Base-by-base conservation (phyloP, 2,329 filamentous ascomycete species). In the Biscogniauxia sp. region DNA sequence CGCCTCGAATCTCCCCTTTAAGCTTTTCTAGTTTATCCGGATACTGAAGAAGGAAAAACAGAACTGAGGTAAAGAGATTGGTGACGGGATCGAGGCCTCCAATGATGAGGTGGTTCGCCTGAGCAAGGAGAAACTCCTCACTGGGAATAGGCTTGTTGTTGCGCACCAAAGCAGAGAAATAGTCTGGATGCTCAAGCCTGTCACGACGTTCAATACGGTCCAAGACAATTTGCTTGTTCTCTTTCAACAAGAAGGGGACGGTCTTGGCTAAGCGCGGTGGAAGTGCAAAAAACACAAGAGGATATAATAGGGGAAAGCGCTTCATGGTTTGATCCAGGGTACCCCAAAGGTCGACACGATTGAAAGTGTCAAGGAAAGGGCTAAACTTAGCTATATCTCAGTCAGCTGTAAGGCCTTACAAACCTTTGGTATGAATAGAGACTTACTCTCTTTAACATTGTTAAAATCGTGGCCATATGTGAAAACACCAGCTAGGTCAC, bases 11-110 rank as follows among this genome's bases (percentile, higher is more conserved):
- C 26, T 28, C 26, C 26, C 9, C 5, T 28, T 28, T 5, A 28
- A 28, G 26, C 26, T 28, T 28, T 28, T 28, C 26, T 9, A 28
- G 26, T 9, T 28, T 28, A 23, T 50, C 51, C 1, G 56, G 51
- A 20, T 53, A 37, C n/a, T 25, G 9, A n/a, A 50, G 4, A 6
- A 58, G 25, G 51, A 53, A 58, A 2, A n/a, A 25, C 2, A 58
- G 15, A 15, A 17, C 37, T 4, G 56, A 54, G 19, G 51, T 49
- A 17, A 41, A 49, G 25, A 58, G 23, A 26, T 50, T 53, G 19
- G 56, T n/a, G 23, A 23, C 28, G 20, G 56, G 56, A 28, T 58
- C 56, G 2, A 58, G 19, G 11, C 51, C 51, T 20, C 28, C 56
- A 3, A 58, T 5, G 20, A 58, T 28, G 32, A 58, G 51, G 3